Evolutionary conservation across 208 protist genomes (phyloP).

Genomic region (Acanthamoeba sp.): DNA sequence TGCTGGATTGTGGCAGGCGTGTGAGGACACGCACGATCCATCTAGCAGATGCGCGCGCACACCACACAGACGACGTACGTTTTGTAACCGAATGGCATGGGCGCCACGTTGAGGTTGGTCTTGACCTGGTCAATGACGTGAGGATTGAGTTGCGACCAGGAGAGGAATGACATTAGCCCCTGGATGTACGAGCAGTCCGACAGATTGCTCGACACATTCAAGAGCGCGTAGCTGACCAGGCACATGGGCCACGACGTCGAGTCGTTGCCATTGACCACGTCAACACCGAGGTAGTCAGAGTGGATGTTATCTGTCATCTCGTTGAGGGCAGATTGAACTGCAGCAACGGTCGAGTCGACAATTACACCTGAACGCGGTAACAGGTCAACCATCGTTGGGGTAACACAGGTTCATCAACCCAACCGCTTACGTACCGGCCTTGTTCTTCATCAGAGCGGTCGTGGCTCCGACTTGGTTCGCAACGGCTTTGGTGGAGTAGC

Average conservation of each 20-base stretch:
- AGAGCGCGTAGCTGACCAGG: not conserved
- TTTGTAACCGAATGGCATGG: not conserved
- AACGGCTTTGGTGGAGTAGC: not conserved
- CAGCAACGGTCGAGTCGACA: no score
- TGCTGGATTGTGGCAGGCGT: not conserved
- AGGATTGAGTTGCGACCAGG: constrained; percentile 40
- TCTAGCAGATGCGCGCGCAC: not conserved
- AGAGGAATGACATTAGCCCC: not conserved
- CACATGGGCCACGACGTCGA: constrained; percentile 26
- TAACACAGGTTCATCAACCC: no score
- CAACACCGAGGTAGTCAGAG: not conserved
- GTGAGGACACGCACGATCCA: not conserved
- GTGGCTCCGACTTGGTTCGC: not conserved
- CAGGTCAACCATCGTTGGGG: no score
- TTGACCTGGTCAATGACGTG: not conserved
- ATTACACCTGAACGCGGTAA: no score
- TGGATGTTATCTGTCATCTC: not conserved
- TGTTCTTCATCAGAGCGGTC: not conserved
- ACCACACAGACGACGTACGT: not conserved
- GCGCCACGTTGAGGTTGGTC: not conserved
- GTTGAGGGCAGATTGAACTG: not conserved
- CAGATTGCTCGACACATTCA: not conserved
- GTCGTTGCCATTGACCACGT: not conserved
- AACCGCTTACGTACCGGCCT: no score
- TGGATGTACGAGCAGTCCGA: not conserved